Percentiles rank a stretch among this genome's conserved stretches.
Conservation (phyloP, 768 basidiomycete genomes). For the Russula dissimulans region DNA sequence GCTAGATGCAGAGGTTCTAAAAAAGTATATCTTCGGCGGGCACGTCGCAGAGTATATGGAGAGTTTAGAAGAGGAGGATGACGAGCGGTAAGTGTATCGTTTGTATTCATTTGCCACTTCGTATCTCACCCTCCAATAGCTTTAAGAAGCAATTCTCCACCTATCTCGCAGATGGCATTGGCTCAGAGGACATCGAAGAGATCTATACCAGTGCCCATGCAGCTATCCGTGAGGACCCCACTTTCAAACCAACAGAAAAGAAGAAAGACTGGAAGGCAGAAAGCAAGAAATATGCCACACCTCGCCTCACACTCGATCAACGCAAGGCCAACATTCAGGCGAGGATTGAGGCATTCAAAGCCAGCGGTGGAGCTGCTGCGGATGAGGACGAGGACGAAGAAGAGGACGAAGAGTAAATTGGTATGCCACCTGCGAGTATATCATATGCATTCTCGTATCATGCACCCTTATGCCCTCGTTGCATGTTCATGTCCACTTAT, state of each 20-base stretch:
- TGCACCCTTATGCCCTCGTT: neutral
- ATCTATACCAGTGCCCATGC: constrained; percentile 89
- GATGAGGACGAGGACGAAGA: constrained; percentile 44
- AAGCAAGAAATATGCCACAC: constrained; percentile 55
- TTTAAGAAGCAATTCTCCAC: constrained; percentile 97
- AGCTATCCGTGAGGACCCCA: constrained; percentile 91
- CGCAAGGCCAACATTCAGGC: constrained; percentile 71
- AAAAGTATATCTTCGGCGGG: constrained; percentile 96
- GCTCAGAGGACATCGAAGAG: constrained; percentile 95
- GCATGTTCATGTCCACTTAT: neutral
- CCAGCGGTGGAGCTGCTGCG: constrained; percentile 37
- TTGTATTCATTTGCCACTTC: neutral
- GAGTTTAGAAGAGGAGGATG: constrained; percentile 97
- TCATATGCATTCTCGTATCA: neutral
- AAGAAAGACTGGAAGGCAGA: constrained; percentile 88
- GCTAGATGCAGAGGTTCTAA: constrained; percentile 87
- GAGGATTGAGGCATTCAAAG: constrained; percentile 89
- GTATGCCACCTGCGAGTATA: neutral
- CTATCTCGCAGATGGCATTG: constrained; percentile 92
- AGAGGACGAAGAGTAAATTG: constrained; percentile 38
- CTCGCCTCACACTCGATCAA: constrained; percentile 66
- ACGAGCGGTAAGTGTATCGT: constrained; percentile 62
- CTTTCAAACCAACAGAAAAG: constrained; percentile 85
- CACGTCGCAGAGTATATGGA: constrained; percentile 99
- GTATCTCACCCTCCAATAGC: constrained; percentile 32